Evolutionary conservation across 768 basidiomycete species (phyloP), one percentile per base, ranked within the genome.

Genomic region (Paxillus rubicundulus): DNA sequence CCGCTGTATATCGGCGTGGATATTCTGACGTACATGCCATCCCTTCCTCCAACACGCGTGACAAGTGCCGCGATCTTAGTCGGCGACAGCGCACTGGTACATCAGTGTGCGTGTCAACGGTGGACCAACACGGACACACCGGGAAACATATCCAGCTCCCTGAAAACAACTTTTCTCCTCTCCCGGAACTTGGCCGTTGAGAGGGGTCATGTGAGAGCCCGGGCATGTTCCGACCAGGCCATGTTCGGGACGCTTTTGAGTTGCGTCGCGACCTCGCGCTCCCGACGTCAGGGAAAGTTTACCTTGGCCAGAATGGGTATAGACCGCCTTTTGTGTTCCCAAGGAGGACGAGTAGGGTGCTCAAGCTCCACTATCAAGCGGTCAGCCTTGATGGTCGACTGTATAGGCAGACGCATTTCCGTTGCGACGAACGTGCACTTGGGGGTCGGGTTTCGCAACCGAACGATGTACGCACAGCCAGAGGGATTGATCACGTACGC

Each of bases 331-430:
- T 42, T 48, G 43, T 48, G 56, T 30, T 17, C 30, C 13, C 28
- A 34, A 36, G 52, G n/a, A 64, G n/a, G n/a, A n/a, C n/a, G n/a
- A n/a, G 37, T 3, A 38, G 17, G 12, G 37, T 24, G 24, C 24
- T 24, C 24, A 24, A 24, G 24, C 24, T 24, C 6, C 24, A 13
- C n/a, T n/a, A 13, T 1, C 36, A 37, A 32, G n/a, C 21, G 49
- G 50, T 6, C 44, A 47, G 28, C 45, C 30, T 59, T 64, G 63
- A 65, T 62, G 63, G 63, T 60, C 63, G 62, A 60, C 51, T 32
- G 47, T 10, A 4, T 33, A 9, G 32, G 17, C 18, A 18, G 45
- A n/a, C 14, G 12, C n/a, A n/a, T 45, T 20, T 18, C 45, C 28
- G 16, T 4, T 3, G 5, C 18, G 28, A 33, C 34, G 17, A 45